Evolutionary conservation across 306 rosid species (phyloP).

Genomic region (Castanea mollissima): DNA sequence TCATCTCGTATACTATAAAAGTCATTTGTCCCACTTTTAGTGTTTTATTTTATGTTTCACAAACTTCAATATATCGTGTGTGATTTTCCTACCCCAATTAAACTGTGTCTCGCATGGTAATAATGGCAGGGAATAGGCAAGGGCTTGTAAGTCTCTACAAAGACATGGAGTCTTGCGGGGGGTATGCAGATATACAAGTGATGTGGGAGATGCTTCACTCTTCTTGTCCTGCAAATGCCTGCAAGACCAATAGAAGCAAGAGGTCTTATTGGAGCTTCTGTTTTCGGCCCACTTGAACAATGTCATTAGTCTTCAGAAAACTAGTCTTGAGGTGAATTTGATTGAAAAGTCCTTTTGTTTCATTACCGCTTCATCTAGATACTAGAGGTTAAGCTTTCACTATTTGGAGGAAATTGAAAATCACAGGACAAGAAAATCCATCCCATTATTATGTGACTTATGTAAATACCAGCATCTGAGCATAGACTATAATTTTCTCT

Average conservation of each 20-base stretch:
- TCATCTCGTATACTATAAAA: no score
- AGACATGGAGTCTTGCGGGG: slow-evolving; percentile 77
- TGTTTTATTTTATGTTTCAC: no score
- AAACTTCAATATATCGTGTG: no score
- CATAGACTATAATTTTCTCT: no score
- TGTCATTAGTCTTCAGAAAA: not conserved
- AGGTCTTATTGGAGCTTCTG: slow-evolving; percentile 37
- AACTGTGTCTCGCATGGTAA: slow-evolving; percentile 3
- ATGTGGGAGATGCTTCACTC: slow-evolving; percentile 95
- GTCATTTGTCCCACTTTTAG: no score
- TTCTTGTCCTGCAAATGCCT: slow-evolving; percentile 38
- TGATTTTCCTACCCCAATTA: not conserved
- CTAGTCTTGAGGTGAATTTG: slow-evolving; percentile 2
- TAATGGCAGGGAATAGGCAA: slow-evolving; percentile 46
- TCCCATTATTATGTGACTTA: not conserved
- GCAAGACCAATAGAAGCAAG: slow-evolving; percentile 19
- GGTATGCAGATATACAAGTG: slow-evolving; percentile 72
- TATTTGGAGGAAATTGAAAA: not conserved
- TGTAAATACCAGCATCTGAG: not conserved
- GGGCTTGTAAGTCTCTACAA: slow-evolving; percentile 60
- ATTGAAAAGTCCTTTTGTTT: not conserved
- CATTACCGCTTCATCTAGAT: not conserved
- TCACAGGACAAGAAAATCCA: not conserved
- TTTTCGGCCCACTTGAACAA: slow-evolving; percentile 40
- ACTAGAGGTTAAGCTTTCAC: not conserved